Conservation (phyloP, 305 asterid genomes). For the Ilex paraguariensis region DNA sequence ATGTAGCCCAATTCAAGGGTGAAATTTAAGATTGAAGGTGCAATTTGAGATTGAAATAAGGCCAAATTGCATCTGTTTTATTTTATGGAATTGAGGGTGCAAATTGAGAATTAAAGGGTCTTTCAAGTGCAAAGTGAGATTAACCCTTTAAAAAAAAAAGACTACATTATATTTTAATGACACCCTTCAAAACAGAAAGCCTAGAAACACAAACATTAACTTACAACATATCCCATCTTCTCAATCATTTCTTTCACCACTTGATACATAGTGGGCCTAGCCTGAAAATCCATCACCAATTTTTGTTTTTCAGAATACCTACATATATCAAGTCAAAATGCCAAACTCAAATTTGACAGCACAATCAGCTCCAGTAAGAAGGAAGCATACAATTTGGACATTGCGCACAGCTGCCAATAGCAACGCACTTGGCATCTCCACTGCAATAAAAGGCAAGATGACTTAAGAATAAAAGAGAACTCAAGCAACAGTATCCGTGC, state of each 20-base stretch:
- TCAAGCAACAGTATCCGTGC: too few species aligned
- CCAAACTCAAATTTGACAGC: not conserved
- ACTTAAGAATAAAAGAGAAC: not conserved
- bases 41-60: too few species aligned
- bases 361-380: not conserved
- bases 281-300: not conserved
- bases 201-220: not conserved
- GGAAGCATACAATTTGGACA: constrained; percentile 1
- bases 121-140: too few species aligned
- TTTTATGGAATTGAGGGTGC: too few species aligned
- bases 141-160: too few species aligned
- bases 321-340: too few species aligned
- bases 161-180: too few species aligned
- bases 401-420: not conserved
- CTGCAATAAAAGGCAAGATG: not conserved
- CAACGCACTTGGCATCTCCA: constrained; percentile 5
- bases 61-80: too few species aligned
- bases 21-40: too few species aligned
- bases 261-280: constrained; percentile 2
- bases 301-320: not conserved
- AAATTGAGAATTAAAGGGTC: too few species aligned
- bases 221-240: constrained; percentile 1
- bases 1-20: not conserved
- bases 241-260: constrained; percentile 4
- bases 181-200: too few species aligned